phyloP scores from a whole-genome alignment of 345 rosid species.

The Passiflora organensis region DNA sequence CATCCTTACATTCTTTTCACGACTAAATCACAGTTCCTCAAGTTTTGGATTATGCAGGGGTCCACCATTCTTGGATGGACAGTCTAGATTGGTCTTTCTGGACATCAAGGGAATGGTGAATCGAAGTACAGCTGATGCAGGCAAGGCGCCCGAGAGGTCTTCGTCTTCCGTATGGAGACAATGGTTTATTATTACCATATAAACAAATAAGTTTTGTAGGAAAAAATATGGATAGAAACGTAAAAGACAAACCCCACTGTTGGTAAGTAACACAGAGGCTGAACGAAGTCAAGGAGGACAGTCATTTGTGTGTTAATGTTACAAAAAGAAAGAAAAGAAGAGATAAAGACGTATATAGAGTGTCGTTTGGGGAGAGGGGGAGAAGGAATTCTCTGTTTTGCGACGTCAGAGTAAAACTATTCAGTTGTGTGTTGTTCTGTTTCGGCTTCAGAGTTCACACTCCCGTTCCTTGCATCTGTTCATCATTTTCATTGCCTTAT shows the following conservation, averaged over 20 bases:
- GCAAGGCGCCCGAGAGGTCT: not conserved
- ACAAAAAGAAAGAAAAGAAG: conserved; percentile 18
- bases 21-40: not conserved
- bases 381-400: not conserved
- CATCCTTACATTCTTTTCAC: not conserved
- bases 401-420: not conserved
- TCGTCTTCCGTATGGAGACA: conserved; percentile 4
- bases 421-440: conserved; percentile 16
- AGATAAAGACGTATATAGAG: conserved; percentile 30
- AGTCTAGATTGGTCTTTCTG: not conserved
- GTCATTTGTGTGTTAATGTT: conserved; percentile 15
- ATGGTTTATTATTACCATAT: not conserved
- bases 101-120: no score
- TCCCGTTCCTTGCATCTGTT: conserved; percentile 17
- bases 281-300: conserved; percentile 3
- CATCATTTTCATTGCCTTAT: conserved; percentile 39
- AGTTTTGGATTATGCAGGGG: not conserved
- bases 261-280: not conserved
- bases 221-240: not conserved
- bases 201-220: conserved; percentile 4
- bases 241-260: not conserved
- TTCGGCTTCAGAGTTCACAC: conserved; percentile 15
- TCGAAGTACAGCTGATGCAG: no score
- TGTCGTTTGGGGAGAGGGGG: conserved; percentile 9
- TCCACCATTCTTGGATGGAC: not conserved